Conservation (phyloP, 805 yeast species). For the Wickerhamiella occidentalis region DNA sequence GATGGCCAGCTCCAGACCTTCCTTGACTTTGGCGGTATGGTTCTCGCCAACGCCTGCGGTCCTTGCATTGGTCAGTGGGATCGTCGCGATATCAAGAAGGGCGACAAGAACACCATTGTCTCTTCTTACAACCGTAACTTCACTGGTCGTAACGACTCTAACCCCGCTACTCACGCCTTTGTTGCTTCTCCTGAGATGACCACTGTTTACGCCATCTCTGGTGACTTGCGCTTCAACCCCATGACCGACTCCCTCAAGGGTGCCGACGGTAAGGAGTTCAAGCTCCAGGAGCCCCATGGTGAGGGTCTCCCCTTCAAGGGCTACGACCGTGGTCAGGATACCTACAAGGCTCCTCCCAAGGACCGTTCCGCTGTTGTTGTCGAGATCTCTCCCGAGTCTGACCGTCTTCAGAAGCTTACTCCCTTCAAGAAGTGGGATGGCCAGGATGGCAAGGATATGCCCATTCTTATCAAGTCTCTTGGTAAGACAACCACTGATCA, state of each 20-base stretch:
- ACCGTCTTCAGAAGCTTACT: constrained; percentile 86
- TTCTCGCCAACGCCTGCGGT: constrained; percentile 96
- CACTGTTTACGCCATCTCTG: constrained; percentile 90
- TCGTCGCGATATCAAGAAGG: constrained; percentile 82
- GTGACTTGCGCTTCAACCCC: constrained; percentile 95
- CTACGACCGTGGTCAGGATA: constrained; percentile 85
- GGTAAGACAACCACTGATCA: constrained; percentile 99
- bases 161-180: constrained; percentile 93
- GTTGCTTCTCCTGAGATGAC: constrained; percentile 95
- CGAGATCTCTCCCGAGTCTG: constrained; percentile 74
- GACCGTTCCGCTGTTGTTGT: constrained; percentile 70
- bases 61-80: constrained; percentile 99
- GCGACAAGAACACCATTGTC: constrained; percentile 91
- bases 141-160: constrained; percentile 96
- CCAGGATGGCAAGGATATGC: constrained; percentile 77
- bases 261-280: constrained; percentile 81
- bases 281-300: constrained; percentile 77
- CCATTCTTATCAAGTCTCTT: constrained; percentile 87
- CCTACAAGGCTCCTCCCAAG: constrained; percentile 93
- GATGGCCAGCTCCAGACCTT: constrained; percentile 87
- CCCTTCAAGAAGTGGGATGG: constrained; percentile 97
- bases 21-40: constrained; percentile 85
- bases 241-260: constrained; percentile 79
- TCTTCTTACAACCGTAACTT: constrained; percentile 97
- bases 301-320: constrained; percentile 83